A percentile compares a stretch with the other conserved stretches of the same genome.
phyloP scores from a whole-genome alignment of 1,284 basidiomycete species.

The Ustilago vetiveriae region DNA sequence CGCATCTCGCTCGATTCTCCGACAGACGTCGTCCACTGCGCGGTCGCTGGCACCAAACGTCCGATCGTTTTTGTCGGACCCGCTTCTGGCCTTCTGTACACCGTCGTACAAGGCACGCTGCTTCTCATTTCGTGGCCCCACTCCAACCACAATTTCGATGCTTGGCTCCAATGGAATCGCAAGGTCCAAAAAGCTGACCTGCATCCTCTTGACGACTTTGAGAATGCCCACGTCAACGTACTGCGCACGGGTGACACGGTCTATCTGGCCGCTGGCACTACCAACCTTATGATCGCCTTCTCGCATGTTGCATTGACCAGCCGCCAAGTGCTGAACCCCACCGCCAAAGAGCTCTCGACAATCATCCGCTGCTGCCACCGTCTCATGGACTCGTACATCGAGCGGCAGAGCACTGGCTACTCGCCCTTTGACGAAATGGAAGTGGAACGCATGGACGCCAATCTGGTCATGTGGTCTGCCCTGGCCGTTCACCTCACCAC shows the following conservation, averaged over 20 bases:
- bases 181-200: not conserved
- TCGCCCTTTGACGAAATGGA: constrained; percentile 27
- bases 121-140: constrained; percentile 30
- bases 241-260: constrained; percentile 29
- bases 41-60: constrained; percentile 20
- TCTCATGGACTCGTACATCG: constrained; percentile 22
- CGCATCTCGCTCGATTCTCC: constrained; percentile 4
- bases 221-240: constrained; percentile 17
- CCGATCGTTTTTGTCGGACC: constrained; percentile 13
- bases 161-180: constrained; percentile 12
- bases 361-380: constrained; percentile 11
- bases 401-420: constrained; percentile 11
- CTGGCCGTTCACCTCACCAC: constrained; percentile 1
- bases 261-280: constrained; percentile 21
- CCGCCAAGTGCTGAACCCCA: constrained; percentile 22
- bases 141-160: constrained; percentile 17
- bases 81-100: constrained; percentile 17
- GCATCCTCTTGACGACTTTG: constrained; percentile 15
- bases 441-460: constrained; percentile 13
- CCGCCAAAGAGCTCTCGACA: constrained; percentile 5
- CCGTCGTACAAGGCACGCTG: constrained; percentile 23
- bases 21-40: constrained; percentile 15
- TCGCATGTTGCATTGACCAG: constrained; percentile 27
- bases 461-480: constrained; percentile 4
- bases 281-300: constrained; percentile 21